A percentile compares a stretch with the other conserved stretches of the same genome.
phyloP scores from a whole-genome alignment of 176 grass and related monocot species.

The Miscanthus lutarioriparius region DNA sequence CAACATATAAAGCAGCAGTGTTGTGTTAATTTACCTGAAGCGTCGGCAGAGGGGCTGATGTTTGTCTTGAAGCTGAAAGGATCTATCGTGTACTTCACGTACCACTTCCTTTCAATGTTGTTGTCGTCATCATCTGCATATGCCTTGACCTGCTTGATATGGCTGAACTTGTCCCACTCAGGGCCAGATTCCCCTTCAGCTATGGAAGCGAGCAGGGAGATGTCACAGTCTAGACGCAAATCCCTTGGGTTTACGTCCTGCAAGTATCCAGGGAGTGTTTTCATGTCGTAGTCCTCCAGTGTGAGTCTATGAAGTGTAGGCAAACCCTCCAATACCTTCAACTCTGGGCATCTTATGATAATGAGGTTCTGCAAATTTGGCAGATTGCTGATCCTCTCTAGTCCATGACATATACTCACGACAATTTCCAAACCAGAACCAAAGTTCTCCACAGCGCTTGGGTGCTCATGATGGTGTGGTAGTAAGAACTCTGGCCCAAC shows the following conservation, averaged over 20 bases:
- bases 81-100: no score
- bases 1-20: no score
- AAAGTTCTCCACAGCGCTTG: no score
- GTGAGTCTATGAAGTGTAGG: neutral
- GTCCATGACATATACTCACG: fast-evolving
- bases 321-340: neutral
- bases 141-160: no score
- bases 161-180: no score
- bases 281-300: neutral
- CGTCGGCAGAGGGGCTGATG: no score
- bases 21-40: no score
- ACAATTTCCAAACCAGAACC: neutral
- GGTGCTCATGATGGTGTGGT: no score
- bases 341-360: neutral
- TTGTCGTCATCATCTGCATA: no score
- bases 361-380: neutral
- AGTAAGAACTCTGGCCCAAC: neutral
- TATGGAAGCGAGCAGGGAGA: neutral
- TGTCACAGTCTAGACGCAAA: neutral
- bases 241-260: neutral
- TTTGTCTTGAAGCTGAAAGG: no score
- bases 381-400: neutral
- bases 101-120: no score
- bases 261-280: neutral
- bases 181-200: no score